These are phyloP conservation scores for Lichtheimia ramosa DNA, from an alignment of 371 early-diverging fungal genomes.

Conservation along the genomic window DNA sequence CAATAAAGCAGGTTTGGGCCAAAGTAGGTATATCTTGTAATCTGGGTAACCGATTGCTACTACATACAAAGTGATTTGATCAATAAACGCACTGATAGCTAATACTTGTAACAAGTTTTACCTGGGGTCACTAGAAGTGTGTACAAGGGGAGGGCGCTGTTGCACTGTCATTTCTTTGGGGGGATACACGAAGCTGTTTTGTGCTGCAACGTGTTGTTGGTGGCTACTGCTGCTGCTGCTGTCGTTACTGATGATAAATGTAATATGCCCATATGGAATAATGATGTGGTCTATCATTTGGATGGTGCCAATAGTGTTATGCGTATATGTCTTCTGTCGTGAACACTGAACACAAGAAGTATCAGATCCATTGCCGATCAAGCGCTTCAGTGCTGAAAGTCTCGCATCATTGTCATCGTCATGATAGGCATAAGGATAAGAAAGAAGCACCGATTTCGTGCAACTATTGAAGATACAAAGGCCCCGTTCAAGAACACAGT, in stretches of 20 bases:
- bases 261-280: conserved; percentile 38
- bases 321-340: conserved; percentile 14
- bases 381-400: not conserved
- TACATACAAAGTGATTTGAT: not conserved
- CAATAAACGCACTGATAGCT: too few relatives aligned
- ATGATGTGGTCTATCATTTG: conserved; percentile 16
- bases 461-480: conserved; percentile 34
- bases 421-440: conserved; percentile 29
- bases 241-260: conserved; percentile 18
- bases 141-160: not conserved
- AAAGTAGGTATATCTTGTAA: not conserved
- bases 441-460: conserved; percentile 27
- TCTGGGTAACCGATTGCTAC: conserved; percentile 2
- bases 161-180: not conserved
- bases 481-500: conserved; percentile 17
- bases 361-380: not conserved
- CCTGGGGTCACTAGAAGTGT: not conserved
- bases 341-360: conserved; percentile 30
- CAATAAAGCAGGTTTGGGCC: conserved; percentile 4
- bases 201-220: too few relatives aligned
- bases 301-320: conserved; percentile 4
- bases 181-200: not conserved
- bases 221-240: not conserved
- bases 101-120: not conserved
- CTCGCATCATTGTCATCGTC: conserved; percentile 6